Evolutionary conservation across 129 eudicot species (phyloP).

Genomic region (Centella asiatica): DNA sequence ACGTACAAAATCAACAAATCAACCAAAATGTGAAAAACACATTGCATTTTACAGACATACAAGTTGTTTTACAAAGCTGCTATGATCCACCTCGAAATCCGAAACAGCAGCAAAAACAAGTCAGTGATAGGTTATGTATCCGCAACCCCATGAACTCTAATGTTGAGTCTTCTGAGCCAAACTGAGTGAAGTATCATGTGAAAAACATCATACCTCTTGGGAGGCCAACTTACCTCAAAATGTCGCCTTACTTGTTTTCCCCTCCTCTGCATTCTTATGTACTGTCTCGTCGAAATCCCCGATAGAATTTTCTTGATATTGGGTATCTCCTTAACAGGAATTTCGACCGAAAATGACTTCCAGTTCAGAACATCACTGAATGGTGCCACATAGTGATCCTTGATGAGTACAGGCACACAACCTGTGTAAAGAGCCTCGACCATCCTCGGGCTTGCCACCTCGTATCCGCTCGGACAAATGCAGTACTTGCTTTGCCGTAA

Average conservation of each 20-base stretch:
- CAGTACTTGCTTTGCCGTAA: slow-evolving; percentile 51
- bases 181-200: slow-evolving; percentile 78
- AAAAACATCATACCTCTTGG: slow-evolving; percentile 63
- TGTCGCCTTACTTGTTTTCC: slow-evolving; percentile 46
- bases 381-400: slow-evolving; percentile 55
- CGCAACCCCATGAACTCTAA: slow-evolving; percentile 20
- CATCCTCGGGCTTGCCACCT: slow-evolving; percentile 84
- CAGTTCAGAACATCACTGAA: slow-evolving; percentile 68
- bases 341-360: slow-evolving; percentile 49
- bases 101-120: too few relatives aligned
- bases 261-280: slow-evolving; percentile 40
- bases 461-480: slow-evolving; percentile 83
- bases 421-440: slow-evolving; percentile 73
- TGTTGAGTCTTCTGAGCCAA: slow-evolving; percentile 71
- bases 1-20: too few relatives aligned
- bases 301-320: slow-evolving; percentile 47
- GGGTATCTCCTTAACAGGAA: slow-evolving; percentile 44
- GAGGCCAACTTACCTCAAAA: slow-evolving; percentile 61
- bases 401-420: slow-evolving; percentile 67
- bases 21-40: too few relatives aligned
- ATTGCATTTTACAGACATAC: too few relatives aligned
- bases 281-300: slow-evolving; percentile 35
- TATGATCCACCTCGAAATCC: too few relatives aligned
- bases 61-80: too few relatives aligned
- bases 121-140: too few relatives aligned